A percentile compares a stretch with the other conserved stretches of the same genome.
Conservation (phyloP, 1,139 yeast genomes). For the Nakaseomyces nivariensis region DNA sequence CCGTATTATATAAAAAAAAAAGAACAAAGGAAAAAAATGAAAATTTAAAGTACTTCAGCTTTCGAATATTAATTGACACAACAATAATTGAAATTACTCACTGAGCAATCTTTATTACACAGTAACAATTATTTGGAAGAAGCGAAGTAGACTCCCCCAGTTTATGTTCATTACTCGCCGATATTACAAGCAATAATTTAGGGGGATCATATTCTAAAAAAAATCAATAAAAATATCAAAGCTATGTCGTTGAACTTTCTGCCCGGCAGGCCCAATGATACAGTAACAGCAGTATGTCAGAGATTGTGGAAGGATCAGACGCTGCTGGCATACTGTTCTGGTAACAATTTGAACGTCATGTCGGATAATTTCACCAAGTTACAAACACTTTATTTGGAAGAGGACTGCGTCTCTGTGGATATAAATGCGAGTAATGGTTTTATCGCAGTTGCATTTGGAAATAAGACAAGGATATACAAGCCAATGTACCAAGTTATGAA, state of each 20-base stretch:
- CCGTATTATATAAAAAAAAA: too few species aligned
- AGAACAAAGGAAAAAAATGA: too few species aligned
- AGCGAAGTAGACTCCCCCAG: too few species aligned
- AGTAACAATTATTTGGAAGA: too few species aligned
- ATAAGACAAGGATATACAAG: slow-evolving; percentile 29
- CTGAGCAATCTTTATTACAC: too few species aligned
- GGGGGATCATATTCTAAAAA: too few species aligned
- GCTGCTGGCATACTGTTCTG: slow-evolving; percentile 72
- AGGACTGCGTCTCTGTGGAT: slow-evolving; percentile 59
- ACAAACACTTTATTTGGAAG: slow-evolving; percentile 66
- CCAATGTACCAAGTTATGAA: slow-evolving; percentile 35
- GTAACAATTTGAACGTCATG: slow-evolving; percentile 68
- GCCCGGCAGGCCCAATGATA: slow-evolving; percentile 74
- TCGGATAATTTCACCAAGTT: slow-evolving; percentile 43
- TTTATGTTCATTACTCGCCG: too few species aligned
- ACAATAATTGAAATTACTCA: too few species aligned
- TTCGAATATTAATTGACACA: too few species aligned
- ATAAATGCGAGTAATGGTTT: slow-evolving; percentile 50
- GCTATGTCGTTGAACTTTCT: slow-evolving; percentile 57
- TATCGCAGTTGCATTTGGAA: slow-evolving; percentile 34
- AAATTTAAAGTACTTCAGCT: too few species aligned
- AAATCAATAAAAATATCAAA: too few species aligned
- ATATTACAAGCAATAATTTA: too few species aligned
- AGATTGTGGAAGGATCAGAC: slow-evolving; percentile 60
- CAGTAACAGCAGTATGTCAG: slow-evolving; percentile 48